A percentile compares a stretch with the other conserved stretches of the same genome.
phyloP scores from a whole-genome alignment of 805 yeast genomes.

The Kuraishia piskuri region DNA sequence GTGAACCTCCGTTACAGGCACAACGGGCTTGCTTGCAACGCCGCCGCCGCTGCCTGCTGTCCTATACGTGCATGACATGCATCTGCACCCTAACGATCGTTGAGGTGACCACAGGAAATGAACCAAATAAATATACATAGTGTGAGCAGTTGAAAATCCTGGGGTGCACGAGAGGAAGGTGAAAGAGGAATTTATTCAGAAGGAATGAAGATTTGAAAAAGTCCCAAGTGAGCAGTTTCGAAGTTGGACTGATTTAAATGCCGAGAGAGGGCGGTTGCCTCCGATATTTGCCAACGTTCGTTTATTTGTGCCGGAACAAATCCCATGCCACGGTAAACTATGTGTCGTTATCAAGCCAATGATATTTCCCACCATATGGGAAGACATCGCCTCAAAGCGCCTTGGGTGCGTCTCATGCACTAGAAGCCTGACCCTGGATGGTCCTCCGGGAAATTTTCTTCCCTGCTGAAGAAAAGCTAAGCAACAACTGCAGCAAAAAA shows the following conservation, averaged over 20 bases:
- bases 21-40: neutral
- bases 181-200: neutral
- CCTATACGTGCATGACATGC: neutral
- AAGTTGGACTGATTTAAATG: too few species aligned
- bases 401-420: neutral
- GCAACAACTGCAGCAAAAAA: neutral
- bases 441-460: neutral
- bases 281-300: too few species aligned
- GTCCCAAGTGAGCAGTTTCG: too few species aligned
- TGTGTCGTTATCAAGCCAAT: neutral
- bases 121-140: too few species aligned
- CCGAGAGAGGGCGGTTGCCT: too few species aligned
- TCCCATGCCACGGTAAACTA: neutral
- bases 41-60: neutral
- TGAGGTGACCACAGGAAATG: neutral
- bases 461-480: neutral
- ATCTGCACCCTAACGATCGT: neutral
- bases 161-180: neutral
- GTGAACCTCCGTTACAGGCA: neutral
- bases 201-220: too few species aligned
- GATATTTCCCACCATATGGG: neutral
- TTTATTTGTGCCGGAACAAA: neutral
- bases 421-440: neutral
- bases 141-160: too few species aligned
- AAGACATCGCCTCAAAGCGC: neutral